A percentile compares a stretch with the other conserved stretches of the same genome.
These are phyloP conservation scores for Dissophora ornata DNA, from an alignment of 192 early-diverging fungal genomes.

Conservation along the genomic window DNA sequence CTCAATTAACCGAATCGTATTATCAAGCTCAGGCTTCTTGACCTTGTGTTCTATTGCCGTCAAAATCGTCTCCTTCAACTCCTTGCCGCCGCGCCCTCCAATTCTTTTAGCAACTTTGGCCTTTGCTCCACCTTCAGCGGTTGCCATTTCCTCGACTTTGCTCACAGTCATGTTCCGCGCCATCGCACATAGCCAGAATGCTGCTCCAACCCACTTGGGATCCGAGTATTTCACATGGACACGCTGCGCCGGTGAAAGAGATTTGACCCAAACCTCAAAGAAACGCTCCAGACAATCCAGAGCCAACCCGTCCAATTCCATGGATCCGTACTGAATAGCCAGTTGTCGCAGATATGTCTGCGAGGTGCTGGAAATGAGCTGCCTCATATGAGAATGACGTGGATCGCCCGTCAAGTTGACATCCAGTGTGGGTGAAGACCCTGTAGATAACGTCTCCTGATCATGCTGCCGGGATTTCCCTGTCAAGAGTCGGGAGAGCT, in stretches of 20 bases:
- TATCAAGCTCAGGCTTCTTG: slow-evolving; percentile 36
- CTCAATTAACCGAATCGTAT: slow-evolving; percentile 42
- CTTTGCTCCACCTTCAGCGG: not conserved
- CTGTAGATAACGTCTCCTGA: not conserved
- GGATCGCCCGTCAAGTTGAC: not conserved
- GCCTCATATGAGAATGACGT: slow-evolving; percentile 9
- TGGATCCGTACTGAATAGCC: slow-evolving; percentile 37
- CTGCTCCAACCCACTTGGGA: slow-evolving; percentile 39
- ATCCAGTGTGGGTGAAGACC: not conserved
- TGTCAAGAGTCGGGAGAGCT: slow-evolving; percentile 14
- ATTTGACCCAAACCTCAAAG: slow-evolving; percentile 23
- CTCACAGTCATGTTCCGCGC: slow-evolving; percentile 21
- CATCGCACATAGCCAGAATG: slow-evolving; percentile 51
- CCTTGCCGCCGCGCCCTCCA: slow-evolving; percentile 37
- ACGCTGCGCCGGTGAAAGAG: slow-evolving; percentile 36
- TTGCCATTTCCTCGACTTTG: not conserved
- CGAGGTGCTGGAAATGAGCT: not conserved
- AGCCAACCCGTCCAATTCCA: slow-evolving; percentile 33
- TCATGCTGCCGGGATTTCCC: slow-evolving; percentile 2
- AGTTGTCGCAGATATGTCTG: slow-evolving; percentile 27
- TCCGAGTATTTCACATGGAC: slow-evolving; percentile 31
- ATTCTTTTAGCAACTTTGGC: slow-evolving; percentile 21
- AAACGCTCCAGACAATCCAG: slow-evolving; percentile 38
- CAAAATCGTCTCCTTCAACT: slow-evolving; percentile 33
- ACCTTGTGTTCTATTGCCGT: slow-evolving; percentile 30